Evolutionary conservation across 331 rosid species (phyloP), one percentile per base, ranked within the genome.

Genomic region (Ulmus americana): DNA sequence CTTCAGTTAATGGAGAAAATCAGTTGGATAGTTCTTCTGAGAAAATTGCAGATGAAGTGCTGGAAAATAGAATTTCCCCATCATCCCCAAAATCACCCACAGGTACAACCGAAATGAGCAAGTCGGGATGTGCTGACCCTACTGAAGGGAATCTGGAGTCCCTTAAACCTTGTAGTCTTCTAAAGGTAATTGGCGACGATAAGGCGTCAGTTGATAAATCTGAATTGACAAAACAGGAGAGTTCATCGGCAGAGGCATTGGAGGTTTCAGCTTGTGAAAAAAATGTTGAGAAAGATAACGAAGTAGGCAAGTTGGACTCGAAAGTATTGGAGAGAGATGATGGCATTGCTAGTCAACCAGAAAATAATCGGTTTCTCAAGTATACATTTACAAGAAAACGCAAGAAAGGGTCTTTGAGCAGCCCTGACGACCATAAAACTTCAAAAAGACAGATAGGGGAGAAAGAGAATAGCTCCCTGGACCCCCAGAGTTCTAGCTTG

Each of bases 381-480:
- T 76, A 82, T 71, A 85, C 88, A 9, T 82, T 76, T 77, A 82
- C 64, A 55, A 78, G 91, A 82, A 85, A 82, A 75, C 79, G 83
- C 46, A 85, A 70, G 84, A 78, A 63, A 73, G 76, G 53, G 52
- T 55, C 70, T 42, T 61, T 69, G 44, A 63, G 65, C 70, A 74
- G 16, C 41, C 62, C 68, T 16, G 77, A 73, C 35, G 72, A 69
- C 59, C 66, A 72, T 48, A 79, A 35, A 40, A 14, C 67, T 16
- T 38, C 43, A 10, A 69, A 81, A 83, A 75, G 75, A 71, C 75
- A 69, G 82, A 41, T 40, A 22, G 75, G 16, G 42, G 70, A 70
- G 55, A 73, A 65, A 58, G 79, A 73, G 53, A 59, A 56, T 48
- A 65, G 46, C 64, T 35, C 18, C 16, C 57, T 43, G 41, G 77